Evolutionary conservation across 768 basidiomycete species (phyloP).

Genomic region (Russula lepida): DNA sequence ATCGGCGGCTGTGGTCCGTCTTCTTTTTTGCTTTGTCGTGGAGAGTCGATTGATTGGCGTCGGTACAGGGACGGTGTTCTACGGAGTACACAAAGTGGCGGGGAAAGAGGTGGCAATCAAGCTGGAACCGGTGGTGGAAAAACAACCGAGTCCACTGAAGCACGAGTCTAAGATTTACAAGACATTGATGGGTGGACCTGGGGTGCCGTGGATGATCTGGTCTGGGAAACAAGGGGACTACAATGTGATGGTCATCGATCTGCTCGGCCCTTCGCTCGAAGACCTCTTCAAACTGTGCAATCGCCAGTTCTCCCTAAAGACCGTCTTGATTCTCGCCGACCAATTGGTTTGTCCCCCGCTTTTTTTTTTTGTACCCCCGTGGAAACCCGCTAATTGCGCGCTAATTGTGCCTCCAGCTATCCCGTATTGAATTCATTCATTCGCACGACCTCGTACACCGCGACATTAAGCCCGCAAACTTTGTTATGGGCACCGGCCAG

Average conservation of each 20-base stretch:
- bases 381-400: conserved; percentile 9
- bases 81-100: conserved; percentile 71
- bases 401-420: conserved; percentile 47
- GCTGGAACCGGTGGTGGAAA: conserved; percentile 55
- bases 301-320: conserved; percentile 89
- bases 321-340: conserved; percentile 87
- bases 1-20: conserved; percentile 68
- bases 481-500: conserved; percentile 85
- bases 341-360: conserved; percentile 66
- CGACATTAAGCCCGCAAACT: conserved; percentile 98
- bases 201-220: conserved; percentile 90
- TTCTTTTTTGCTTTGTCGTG: background rate
- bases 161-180: conserved; percentile 92
- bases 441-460: conserved; percentile 91
- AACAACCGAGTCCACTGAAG: conserved; percentile 56
- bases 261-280: conserved; percentile 84
- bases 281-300: conserved; percentile 86
- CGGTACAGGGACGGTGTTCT: conserved; percentile 57
- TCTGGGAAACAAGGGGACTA: conserved; percentile 87
- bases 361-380: background rate
- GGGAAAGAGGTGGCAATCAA: conserved; percentile 84
- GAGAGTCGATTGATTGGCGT: background rate
- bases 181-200: conserved; percentile 79
- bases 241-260: conserved; percentile 97
- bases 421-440: conserved; percentile 95